These are phyloP conservation scores for Emydomyces testavorans DNA, from an alignment of 2,329 filamentous ascomycete genomes.

Conservation along the genomic window DNA sequence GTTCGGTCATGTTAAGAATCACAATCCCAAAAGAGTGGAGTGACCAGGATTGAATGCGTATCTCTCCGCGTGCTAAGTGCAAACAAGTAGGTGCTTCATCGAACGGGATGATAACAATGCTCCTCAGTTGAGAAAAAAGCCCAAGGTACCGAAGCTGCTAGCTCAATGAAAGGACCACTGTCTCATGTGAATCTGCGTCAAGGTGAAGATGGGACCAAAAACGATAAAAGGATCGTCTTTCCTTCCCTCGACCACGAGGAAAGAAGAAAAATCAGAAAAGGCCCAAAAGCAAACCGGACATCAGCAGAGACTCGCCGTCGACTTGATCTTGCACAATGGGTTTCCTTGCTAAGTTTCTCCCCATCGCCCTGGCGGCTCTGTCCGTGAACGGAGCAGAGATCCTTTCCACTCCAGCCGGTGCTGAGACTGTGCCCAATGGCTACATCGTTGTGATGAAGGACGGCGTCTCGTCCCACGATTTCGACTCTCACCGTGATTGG, in stretches of 20 bases:
- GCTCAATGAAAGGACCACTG: not conserved
- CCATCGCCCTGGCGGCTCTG: slow-evolving; percentile 13
- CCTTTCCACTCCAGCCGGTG: slow-evolving; percentile 7
- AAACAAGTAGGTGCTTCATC: not conserved
- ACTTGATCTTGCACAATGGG: slow-evolving; percentile 12
- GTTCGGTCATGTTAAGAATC: slow-evolving; percentile 5
- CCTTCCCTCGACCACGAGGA: not conserved
- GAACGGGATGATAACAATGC: not conserved
- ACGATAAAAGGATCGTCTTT: slow-evolving; percentile 1
- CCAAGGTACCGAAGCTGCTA: too few relatives aligned
- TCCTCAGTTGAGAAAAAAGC: too few relatives aligned
- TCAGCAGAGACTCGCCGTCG: not conserved
- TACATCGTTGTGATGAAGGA: slow-evolving; percentile 17
- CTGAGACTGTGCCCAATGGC: slow-evolving; percentile 6
- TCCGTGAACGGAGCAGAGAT: slow-evolving; percentile 14
- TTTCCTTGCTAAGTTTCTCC: slow-evolving; percentile 11
- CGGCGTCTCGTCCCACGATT: slow-evolving; percentile 11
- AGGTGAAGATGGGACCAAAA: not conserved
- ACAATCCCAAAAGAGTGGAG: slow-evolving; percentile 2
- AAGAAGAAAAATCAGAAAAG: not conserved
- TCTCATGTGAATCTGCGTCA: slow-evolving; percentile 6
- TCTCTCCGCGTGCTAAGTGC: slow-evolving; percentile 6
- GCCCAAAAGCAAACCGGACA: slow-evolving; percentile 6
- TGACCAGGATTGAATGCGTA: not conserved
- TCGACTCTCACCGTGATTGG: slow-evolving; percentile 14